Conservation (phyloP, 83 land plant species). For the Picea engelmannii region DNA sequence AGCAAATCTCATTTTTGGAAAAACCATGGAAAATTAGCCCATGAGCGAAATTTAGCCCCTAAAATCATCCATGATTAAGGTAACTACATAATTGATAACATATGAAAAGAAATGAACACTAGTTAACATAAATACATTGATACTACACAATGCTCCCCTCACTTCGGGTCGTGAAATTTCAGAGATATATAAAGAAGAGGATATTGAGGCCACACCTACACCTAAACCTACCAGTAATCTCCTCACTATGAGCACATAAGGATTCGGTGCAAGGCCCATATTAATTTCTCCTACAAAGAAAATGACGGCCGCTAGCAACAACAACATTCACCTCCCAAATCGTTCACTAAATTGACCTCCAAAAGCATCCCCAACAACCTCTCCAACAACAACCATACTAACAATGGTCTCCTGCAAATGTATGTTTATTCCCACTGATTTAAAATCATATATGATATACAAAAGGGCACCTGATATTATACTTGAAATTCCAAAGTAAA, state of each 20-base stretch:
- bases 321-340: slow-evolving; percentile 52
- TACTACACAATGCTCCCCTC: slow-evolving; percentile 73
- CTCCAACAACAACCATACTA: slow-evolving; percentile 85
- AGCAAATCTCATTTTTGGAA: too few relatives aligned
- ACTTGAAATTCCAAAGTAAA: slow-evolving; percentile 20
- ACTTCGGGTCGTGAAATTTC: slow-evolving; percentile 76
- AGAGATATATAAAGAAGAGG: slow-evolving; percentile 79
- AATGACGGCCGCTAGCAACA: slow-evolving; percentile 53
- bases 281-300: slow-evolving; percentile 66
- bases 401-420: slow-evolving; percentile 69
- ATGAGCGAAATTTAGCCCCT: too few relatives aligned
- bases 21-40: too few relatives aligned
- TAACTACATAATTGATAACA: slow-evolving; percentile 49
- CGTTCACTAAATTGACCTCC: slow-evolving; percentile 71
- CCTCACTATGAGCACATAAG: slow-evolving; percentile 59
- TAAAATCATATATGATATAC: slow-evolving; percentile 57
- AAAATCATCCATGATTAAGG: too few relatives aligned
- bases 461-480: slow-evolving; percentile 66
- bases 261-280: slow-evolving; percentile 72
- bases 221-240: slow-evolving; percentile 75
- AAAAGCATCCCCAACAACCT: slow-evolving; percentile 69
- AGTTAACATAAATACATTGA: slow-evolving; percentile 70
- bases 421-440: slow-evolving; percentile 23
- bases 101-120: slow-evolving; percentile 77
- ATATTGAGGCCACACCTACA: slow-evolving; percentile 90